phyloP scores from a whole-genome alignment of 805 yeast genomes.

The Ogataea corticis region DNA sequence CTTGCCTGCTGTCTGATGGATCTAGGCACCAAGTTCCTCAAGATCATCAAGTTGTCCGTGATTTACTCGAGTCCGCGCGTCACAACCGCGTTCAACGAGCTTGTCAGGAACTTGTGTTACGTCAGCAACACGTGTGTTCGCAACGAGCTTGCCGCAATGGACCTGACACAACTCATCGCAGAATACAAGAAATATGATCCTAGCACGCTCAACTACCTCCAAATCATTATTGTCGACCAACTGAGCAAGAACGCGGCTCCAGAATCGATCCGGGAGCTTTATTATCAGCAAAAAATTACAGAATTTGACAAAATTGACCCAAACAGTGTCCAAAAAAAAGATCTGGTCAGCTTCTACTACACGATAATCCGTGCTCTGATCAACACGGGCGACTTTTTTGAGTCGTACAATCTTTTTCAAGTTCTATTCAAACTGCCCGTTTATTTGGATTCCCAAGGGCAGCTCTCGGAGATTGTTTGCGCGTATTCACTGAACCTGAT shows the following conservation, averaged over 20 bases:
- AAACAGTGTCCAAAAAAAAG: constrained; percentile 4
- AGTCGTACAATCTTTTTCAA: constrained; percentile 23
- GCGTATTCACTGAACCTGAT: constrained; percentile 21
- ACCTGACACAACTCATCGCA: constrained; percentile 5
- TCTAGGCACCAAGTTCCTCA: constrained; percentile 10
- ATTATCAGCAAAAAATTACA: constrained; percentile 1
- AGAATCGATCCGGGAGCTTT: constrained; percentile 6
- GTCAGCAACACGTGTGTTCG: constrained; percentile 5
- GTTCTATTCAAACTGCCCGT: constrained; percentile 21
- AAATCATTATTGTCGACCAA: constrained; percentile 9
- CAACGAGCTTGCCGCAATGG: constrained; percentile 4
- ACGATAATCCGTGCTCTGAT: constrained; percentile 21
- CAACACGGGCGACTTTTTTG: constrained; percentile 13
- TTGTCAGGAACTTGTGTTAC: constrained; percentile 3
- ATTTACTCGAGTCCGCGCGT: constrained; percentile 5
- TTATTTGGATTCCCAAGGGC: neutral
- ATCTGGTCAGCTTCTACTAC: constrained; percentile 21
- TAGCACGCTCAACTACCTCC: constrained; percentile 9
- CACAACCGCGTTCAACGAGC: constrained; percentile 9
- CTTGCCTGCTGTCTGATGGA: constrained; percentile 8
- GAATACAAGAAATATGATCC: constrained; percentile 1
- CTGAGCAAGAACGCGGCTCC: constrained; percentile 1
- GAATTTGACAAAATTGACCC: constrained; percentile 19
- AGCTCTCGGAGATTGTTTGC: constrained; percentile 12
- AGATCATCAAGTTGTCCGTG: constrained; percentile 4